Percentiles rank a stretch among this genome's conserved stretches.
These are phyloP conservation scores for Silene noctiflora DNA, from an alignment of 179 eudicot genomes.

Conservation along the genomic window DNA sequence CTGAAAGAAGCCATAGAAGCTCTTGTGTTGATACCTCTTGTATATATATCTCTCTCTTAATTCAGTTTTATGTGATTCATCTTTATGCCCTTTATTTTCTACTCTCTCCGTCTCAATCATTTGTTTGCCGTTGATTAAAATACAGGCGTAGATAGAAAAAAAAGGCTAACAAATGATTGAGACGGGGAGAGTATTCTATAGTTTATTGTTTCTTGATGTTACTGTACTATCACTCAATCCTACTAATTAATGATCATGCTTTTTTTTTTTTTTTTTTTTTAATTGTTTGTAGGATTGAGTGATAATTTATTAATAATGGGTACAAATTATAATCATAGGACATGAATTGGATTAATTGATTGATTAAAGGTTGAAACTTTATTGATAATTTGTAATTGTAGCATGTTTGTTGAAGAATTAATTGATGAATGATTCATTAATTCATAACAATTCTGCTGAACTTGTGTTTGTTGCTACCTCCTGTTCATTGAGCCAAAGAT, in stretches of 20 bases:
- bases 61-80: background rate
- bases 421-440: conserved; percentile 1
- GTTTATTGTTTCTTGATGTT: too few species aligned
- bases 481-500: too few species aligned
- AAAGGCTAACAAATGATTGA: too few species aligned
- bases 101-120: too few species aligned
- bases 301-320: background rate
- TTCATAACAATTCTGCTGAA: background rate
- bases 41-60: conserved; percentile 9
- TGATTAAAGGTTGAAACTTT: conserved; percentile 13
- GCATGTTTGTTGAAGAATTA: background rate
- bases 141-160: too few species aligned
- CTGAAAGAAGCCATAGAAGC: conserved; percentile 24
- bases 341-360: background rate
- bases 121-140: background rate
- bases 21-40: conserved; percentile 18
- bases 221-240: too few species aligned
- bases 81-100: too few species aligned
- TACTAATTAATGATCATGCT: conserved; percentile 12
- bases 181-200: background rate
- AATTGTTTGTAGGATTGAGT: background rate
- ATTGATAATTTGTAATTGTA: background rate
- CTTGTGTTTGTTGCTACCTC: background rate
- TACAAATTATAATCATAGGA: background rate
- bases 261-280: background rate